Percentiles rank a stretch among this genome's conserved stretches.
phyloP scores from a whole-genome alignment of 768 basidiomycete genomes.

The Neoboletus brunneissimus region DNA sequence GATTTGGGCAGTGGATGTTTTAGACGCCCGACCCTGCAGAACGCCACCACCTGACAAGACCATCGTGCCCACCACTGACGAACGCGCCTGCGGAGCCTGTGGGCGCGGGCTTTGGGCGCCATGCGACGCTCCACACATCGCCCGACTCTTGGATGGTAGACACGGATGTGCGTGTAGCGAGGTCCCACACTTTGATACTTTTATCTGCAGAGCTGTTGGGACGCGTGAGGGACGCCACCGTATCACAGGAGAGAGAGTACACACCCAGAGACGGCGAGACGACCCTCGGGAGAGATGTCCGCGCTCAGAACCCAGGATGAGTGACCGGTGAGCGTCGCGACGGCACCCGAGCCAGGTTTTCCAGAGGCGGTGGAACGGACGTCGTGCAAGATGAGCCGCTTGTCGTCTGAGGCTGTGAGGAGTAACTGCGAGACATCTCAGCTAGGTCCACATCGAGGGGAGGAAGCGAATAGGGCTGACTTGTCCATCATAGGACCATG shows the following conservation, averaged over 20 bases:
- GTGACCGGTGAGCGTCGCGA: slow-evolving; percentile 85
- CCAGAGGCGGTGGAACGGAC: slow-evolving; percentile 66
- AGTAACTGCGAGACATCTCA: slow-evolving; percentile 55
- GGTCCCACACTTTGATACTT: slow-evolving; percentile 85
- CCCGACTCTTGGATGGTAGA: slow-evolving; percentile 76
- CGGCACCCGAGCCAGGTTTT: slow-evolving; percentile 66
- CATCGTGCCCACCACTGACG: slow-evolving; percentile 74
- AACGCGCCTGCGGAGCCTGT: slow-evolving; percentile 58
- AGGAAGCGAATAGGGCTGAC: slow-evolving; percentile 42
- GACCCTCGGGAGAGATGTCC: slow-evolving; percentile 79
- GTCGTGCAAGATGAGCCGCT: slow-evolving; percentile 86
- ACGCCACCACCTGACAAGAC: slow-evolving; percentile 73
- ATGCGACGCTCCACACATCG: slow-evolving; percentile 83
- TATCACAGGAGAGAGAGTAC: slow-evolving; percentile 18
- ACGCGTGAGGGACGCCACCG: background rate
- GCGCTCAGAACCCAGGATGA: slow-evolving; percentile 87
- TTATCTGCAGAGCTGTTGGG: slow-evolving; percentile 73
- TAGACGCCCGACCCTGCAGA: slow-evolving; percentile 52
- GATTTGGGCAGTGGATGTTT: background rate
- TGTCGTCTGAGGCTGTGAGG: slow-evolving; percentile 90
- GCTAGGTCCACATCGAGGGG: background rate
- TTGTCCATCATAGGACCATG: slow-evolving; percentile 88
- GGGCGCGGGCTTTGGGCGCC: slow-evolving; percentile 63
- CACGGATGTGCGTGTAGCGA: slow-evolving; percentile 67
- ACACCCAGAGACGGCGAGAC: slow-evolving; percentile 79